Evolutionary conservation across 2,329 filamentous ascomycete genomes (phyloP), one percentile per base, ranked within the genome.

Genomic region (Alternaria sp.): DNA sequence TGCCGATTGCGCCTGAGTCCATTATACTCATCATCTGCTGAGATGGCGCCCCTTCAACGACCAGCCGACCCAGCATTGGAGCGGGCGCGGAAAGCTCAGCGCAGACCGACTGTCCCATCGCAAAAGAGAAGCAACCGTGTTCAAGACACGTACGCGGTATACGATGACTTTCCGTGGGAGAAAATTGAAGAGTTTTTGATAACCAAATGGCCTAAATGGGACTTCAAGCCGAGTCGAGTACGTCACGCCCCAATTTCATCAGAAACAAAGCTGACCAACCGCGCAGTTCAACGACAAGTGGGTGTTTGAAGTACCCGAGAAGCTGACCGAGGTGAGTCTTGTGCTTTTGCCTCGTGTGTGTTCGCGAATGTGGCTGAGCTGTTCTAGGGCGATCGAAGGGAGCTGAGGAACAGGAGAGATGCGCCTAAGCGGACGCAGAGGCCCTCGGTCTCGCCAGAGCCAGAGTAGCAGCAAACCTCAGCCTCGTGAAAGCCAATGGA

Each of bases 161-260:
- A 67, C 42, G 44, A 64, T 2, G 56, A 64, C 34, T 64, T 67
- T 24, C 33, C 57, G 13, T 66, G 65, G 65, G 13, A 39, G n/a
- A 54, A 65, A 24, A 66, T 66, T n/a, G 57, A 66, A 37, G 58
- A 50, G 4, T 67, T 24, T 28, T 36, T 67, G n/a, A 56, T 51
- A 23, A 11, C 5, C 3, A 63, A 56, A 36, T 67, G 54, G 57
- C 58, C 60, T 4, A 10, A 41, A 1, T 67, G 62, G 62, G 51
- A 58, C 7, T 66, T 63, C 45, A 67, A 67, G 13, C 42, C 45
- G 10, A 41, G 21, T 4, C 31, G 46, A 23, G 58, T 61, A 52
- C 11, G 54, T 51, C 26, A 5, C 26, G 24, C 9, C 14, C n/a
- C n/a, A 17, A 29, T 7, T 2, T 13, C 17, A 14, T 13, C 34